These are phyloP conservation scores for Metarhizium rileyi DNA, from an alignment of 2,329 filamentous ascomycete species.

Conservation along the genomic window DNA sequence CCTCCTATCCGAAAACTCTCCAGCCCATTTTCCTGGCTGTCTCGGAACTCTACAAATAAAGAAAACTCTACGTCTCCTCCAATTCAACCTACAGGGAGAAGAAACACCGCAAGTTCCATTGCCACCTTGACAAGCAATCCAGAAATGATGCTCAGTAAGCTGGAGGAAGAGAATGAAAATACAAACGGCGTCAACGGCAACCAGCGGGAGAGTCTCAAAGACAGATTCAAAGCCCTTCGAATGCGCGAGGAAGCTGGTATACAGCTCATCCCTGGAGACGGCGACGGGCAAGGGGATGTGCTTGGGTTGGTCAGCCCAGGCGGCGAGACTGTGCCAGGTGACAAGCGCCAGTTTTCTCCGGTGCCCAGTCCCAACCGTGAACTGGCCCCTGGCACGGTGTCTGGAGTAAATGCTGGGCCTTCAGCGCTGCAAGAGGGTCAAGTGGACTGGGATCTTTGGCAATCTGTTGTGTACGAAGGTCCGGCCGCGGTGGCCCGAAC, in stretches of 20 bases:
- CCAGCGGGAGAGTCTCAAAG: conserved; percentile 56
- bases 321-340: conserved; percentile 17
- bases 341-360: conserved; percentile 32
- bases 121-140: conserved; percentile 71
- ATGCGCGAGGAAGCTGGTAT: conserved; percentile 63
- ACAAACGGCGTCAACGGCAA: conserved; percentile 34
- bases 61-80: conserved; percentile 46
- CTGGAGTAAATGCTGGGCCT: conserved; percentile 68
- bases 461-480: conserved; percentile 89
- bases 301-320: conserved; percentile 14
- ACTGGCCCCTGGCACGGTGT: conserved; percentile 75
- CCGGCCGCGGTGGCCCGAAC: conserved; percentile 79
- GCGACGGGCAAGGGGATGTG: conserved; percentile 32
- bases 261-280: conserved; percentile 40
- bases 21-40: conserved; percentile 80
- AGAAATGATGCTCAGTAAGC: conserved; percentile 65
- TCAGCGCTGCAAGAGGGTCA: conserved; percentile 60
- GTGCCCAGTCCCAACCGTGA: conserved; percentile 58
- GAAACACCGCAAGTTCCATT: conserved; percentile 73
- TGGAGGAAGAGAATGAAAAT: conserved; percentile 61
- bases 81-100: conserved; percentile 31
- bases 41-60: conserved; percentile 54
- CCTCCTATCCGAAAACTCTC: conserved; percentile 61
- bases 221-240: conserved; percentile 68
- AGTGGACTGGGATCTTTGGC: conserved; percentile 99